Conservation (phyloP, 768 basidiomycete species). For the Suillus americanus region DNA sequence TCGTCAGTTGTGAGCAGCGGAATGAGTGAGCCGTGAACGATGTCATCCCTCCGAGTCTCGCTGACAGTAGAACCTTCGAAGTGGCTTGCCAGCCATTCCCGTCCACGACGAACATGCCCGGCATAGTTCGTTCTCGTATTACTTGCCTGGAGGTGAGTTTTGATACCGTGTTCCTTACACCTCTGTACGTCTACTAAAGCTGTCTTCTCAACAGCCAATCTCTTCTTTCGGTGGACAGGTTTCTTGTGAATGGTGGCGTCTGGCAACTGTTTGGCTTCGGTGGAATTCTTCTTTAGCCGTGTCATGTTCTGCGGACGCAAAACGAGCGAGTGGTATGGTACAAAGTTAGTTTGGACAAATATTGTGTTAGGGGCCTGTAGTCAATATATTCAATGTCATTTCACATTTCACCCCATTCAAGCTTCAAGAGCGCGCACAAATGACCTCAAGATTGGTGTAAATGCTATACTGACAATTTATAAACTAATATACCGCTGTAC, state of each 20-base stretch:
- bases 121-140: constrained; percentile 1
- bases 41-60: not conserved
- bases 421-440: not conserved
- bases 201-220: not conserved
- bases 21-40: not conserved
- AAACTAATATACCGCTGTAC: too few species aligned
- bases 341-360: not conserved
- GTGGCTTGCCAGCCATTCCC: constrained; percentile 4
- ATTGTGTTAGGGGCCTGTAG: not conserved
- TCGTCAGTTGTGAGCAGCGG: not conserved
- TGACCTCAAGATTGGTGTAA: too few species aligned
- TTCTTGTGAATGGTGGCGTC: not conserved
- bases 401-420: not conserved
- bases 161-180: constrained; percentile 3
- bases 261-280: not conserved
- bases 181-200: not conserved
- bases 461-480: not conserved
- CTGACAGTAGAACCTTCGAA: not conserved
- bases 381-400: not conserved
- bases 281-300: not conserved
- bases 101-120: constrained; percentile 1
- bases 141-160: constrained; percentile 6
- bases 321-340: not conserved
- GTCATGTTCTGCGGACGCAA: not conserved
- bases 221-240: not conserved